Percentiles rank a stretch among this genome's conserved stretches.
phyloP scores from a whole-genome alignment of 1,284 basidiomycete species.

The Lentinula novae-zelandiae region DNA sequence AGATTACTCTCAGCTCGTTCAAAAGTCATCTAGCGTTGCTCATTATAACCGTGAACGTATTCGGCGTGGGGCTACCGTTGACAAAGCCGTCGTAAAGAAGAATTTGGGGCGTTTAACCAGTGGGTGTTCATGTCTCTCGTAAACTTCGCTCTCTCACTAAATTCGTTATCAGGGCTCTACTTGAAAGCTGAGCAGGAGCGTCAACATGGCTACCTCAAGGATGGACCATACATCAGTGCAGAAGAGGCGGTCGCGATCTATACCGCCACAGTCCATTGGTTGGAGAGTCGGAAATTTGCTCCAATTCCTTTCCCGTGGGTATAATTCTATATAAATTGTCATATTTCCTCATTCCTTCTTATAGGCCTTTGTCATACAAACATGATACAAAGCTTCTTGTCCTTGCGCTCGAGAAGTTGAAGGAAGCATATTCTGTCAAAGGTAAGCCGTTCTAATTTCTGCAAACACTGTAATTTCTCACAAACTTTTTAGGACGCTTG shows the following conservation, averaged over 20 bases:
- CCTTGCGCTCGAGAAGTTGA: conserved; percentile 91
- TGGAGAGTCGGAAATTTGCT: conserved; percentile 93
- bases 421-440: conserved; percentile 98
- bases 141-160: conserved; percentile 11
- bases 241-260: conserved; percentile 98
- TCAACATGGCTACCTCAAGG: conserved; percentile 95
- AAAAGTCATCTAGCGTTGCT: conserved; percentile 53
- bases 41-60: conserved; percentile 96
- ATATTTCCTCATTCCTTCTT: background rate
- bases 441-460: conserved; percentile 34
- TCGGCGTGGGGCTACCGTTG: conserved; percentile 94
- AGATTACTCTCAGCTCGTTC: conserved; percentile 3
- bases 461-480: background rate
- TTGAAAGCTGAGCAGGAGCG: conserved; percentile 97
- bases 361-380: conserved; percentile 90
- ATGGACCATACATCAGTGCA: conserved; percentile 94
- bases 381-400: conserved; percentile 97
- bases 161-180: conserved; percentile 62
- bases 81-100: conserved; percentile 98
- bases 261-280: conserved; percentile 96
- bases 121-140: conserved; percentile 25
- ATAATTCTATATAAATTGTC: background rate
- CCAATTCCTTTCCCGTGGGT: conserved; percentile 94
- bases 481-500: conserved; percentile 29
- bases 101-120: conserved; percentile 89